Conservation (phyloP, 305 asterid genomes). For the Nicotiana rustica region DNA sequence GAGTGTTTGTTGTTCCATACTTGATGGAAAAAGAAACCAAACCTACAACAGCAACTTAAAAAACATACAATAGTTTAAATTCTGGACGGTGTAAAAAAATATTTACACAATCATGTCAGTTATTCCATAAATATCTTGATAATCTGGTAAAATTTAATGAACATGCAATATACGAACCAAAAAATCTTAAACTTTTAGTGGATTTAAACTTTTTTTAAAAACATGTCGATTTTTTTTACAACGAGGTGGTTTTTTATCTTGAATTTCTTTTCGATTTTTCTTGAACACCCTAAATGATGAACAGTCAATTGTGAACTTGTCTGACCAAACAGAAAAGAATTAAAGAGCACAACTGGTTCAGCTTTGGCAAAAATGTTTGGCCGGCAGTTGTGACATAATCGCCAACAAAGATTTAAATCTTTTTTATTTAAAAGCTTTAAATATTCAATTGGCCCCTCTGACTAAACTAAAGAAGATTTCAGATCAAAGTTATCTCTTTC, state of each 20-base stretch:
- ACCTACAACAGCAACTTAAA: too few species aligned
- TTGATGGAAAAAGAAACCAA: too few species aligned
- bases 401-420: constrained; percentile 14
- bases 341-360: not conserved
- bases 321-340: not conserved
- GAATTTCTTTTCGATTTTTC: not conserved
- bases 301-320: not conserved
- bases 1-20: not conserved
- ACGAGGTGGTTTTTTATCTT: too few species aligned
- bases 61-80: too few species aligned
- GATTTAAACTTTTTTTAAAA: too few species aligned
- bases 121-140: too few species aligned
- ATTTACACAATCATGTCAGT: too few species aligned
- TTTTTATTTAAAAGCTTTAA: not conserved
- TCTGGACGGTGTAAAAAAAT: too few species aligned
- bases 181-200: too few species aligned
- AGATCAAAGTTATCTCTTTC: not conserved
- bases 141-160: too few species aligned
- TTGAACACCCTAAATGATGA: not conserved
- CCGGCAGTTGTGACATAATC: constrained; percentile 26
- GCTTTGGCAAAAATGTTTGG: constrained; percentile 32
- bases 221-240: too few species aligned
- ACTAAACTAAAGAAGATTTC: not conserved
- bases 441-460: not conserved
- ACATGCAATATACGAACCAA: too few species aligned